phyloP scores from a whole-genome alignment of 768 basidiomycete genomes.

The Russula olivacea region DNA sequence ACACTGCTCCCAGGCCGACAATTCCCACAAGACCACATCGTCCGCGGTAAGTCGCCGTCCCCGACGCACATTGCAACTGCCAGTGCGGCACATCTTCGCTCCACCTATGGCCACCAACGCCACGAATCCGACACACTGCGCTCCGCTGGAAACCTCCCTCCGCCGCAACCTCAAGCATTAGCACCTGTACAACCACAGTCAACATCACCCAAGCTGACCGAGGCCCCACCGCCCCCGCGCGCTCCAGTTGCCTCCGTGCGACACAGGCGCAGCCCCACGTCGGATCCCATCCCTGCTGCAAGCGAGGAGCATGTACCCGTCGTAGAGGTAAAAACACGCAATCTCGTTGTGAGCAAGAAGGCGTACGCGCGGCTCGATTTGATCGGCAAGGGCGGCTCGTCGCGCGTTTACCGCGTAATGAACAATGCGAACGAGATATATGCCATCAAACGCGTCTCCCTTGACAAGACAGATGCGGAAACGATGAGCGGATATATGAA shows the following conservation, averaged over 20 bases:
- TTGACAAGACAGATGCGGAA: constrained; percentile 85
- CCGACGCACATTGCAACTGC: constrained; percentile 35
- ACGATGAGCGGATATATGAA: constrained; percentile 93
- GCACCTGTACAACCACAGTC: constrained; percentile 15
- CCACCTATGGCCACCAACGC: constrained; percentile 48
- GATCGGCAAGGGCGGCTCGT: constrained; percentile 91
- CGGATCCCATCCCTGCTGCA: constrained; percentile 36
- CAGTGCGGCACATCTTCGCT: constrained; percentile 30
- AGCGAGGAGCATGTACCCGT: constrained; percentile 33
- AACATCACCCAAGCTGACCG: constrained; percentile 16
- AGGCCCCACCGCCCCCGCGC: constrained; percentile 14
- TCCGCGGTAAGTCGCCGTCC: constrained; percentile 49
- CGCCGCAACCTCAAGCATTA: not conserved
- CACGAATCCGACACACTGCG: constrained; percentile 75
- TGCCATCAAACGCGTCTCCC: constrained; percentile 87
- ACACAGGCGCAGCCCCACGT: constrained; percentile 64
- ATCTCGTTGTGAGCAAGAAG: constrained; percentile 53
- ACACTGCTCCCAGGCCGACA: constrained; percentile 26
- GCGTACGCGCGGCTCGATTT: constrained; percentile 79
- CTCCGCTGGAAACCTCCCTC: constrained; percentile 33
- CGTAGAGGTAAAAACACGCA: constrained; percentile 20
- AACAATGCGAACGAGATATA: constrained; percentile 69
- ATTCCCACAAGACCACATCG: constrained; percentile 17
- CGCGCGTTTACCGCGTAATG: constrained; percentile 91
- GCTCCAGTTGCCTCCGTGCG: constrained; percentile 28